phyloP scores from a whole-genome alignment of 495 filamentous ascomycete genomes.

The Penicillium herquei region DNA sequence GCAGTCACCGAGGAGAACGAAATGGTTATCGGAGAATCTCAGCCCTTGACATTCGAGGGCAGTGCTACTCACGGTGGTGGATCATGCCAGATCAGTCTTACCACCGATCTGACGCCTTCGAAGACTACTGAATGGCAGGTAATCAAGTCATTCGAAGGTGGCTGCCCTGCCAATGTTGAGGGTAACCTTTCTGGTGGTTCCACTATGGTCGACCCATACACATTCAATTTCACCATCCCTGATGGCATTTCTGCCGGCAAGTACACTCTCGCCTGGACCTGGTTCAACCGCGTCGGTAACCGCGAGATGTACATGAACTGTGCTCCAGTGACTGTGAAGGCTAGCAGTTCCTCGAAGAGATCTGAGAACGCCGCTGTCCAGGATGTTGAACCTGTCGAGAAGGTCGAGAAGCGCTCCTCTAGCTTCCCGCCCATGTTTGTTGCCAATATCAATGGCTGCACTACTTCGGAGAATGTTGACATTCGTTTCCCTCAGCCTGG shows the following conservation, averaged over 20 bases:
- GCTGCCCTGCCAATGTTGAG: slow-evolving; percentile 62
- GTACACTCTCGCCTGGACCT: slow-evolving; percentile 81
- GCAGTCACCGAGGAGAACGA: slow-evolving; percentile 26
- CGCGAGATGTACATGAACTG: slow-evolving; percentile 98
- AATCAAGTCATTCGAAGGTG: slow-evolving; percentile 77
- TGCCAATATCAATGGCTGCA: slow-evolving; percentile 69
- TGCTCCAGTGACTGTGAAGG: slow-evolving; percentile 61
- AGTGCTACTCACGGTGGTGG: slow-evolving; percentile 81
- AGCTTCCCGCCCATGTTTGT: slow-evolving; percentile 76
- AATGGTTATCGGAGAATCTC: slow-evolving; percentile 29
- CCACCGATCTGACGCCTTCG: slow-evolving; percentile 63
- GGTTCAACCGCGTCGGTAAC: slow-evolving; percentile 87
- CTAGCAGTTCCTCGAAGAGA: slow-evolving; percentile 47
- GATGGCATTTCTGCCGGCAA: slow-evolving; percentile 40
- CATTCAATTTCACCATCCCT: slow-evolving; percentile 49
- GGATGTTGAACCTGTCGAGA: slow-evolving; percentile 23
- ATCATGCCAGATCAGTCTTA: slow-evolving; percentile 83
- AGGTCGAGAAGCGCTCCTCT: slow-evolving; percentile 38
- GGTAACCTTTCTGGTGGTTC: slow-evolving; percentile 36
- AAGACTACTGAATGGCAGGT: slow-evolving; percentile 64
- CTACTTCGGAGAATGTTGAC: slow-evolving; percentile 55
- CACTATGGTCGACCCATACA: slow-evolving; percentile 17
- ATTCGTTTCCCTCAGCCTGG: slow-evolving; percentile 74
- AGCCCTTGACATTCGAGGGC: slow-evolving; percentile 33
- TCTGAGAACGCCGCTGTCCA: slow-evolving; percentile 27